Percentiles rank a stretch among this genome's conserved stretches.
phyloP scores from a whole-genome alignment of 2,329 filamentous ascomycete genomes.

The Rhynchosporium agropyri region DNA sequence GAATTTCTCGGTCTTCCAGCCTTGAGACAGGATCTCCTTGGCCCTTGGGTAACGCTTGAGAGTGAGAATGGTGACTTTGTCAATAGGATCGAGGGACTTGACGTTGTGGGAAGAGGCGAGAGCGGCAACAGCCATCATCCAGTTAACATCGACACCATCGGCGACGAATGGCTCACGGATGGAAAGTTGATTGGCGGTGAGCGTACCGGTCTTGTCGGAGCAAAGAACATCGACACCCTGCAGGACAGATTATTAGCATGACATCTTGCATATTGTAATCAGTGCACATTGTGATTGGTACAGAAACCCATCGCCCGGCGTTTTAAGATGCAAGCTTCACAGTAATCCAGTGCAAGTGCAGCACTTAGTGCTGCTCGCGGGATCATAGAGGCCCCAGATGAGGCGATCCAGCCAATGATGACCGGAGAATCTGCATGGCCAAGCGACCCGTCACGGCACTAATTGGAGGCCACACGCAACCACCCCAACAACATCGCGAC shows the following conservation, averaged over 20 bases:
- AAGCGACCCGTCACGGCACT: constrained; percentile 19
- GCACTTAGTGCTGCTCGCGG: neutral
- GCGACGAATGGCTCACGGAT: constrained; percentile 77
- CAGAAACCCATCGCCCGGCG: constrained; percentile 2
- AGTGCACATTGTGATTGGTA: neutral
- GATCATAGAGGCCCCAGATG: constrained; percentile 11
- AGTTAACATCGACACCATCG: constrained; percentile 77
- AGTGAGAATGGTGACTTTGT: constrained; percentile 77
- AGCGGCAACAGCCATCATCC: constrained; percentile 82
- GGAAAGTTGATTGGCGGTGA: constrained; percentile 74
- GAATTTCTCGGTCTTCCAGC: constrained; percentile 78
- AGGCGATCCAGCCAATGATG: constrained; percentile 17
- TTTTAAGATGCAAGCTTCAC: constrained; percentile 7
- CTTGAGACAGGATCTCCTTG: constrained; percentile 72
- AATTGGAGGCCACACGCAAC: constrained; percentile 19
- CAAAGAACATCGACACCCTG: constrained; percentile 74
- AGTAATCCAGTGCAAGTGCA: constrained; percentile 2
- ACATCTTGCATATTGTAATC: neutral
- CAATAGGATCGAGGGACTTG: constrained; percentile 77
- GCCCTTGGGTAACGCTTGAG: constrained; percentile 77
- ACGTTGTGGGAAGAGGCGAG: constrained; percentile 78
- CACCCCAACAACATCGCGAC: neutral
- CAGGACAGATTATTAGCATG: constrained; percentile 23
- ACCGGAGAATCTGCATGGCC: neutral
- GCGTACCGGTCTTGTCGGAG: constrained; percentile 81